These are phyloP conservation scores for Auricularia cornea DNA, from an alignment of 768 basidiomycete genomes.

Conservation along the genomic window DNA sequence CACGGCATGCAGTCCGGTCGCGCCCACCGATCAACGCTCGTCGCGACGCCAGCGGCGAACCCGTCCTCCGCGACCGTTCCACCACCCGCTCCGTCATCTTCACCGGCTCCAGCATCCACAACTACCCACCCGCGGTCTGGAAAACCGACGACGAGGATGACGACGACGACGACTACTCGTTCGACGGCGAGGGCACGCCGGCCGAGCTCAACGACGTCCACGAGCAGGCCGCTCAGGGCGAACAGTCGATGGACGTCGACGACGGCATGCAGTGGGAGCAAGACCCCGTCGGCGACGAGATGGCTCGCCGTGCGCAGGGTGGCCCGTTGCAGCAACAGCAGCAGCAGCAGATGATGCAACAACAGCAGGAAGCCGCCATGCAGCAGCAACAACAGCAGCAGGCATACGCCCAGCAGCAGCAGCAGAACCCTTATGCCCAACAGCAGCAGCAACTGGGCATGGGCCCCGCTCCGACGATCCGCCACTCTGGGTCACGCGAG, in stretches of 20 bases:
- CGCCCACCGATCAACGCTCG: neutral
- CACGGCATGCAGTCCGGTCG: neutral
- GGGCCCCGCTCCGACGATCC: constrained; percentile 28
- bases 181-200: constrained; percentile 34
- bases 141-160: constrained; percentile 54
- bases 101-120: constrained; percentile 56
- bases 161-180: neutral
- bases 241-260: constrained; percentile 27
- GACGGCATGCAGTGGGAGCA: constrained; percentile 91
- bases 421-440: constrained; percentile 1
- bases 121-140: constrained; percentile 80
- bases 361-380: too few relatives aligned
- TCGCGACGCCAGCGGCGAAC: neutral
- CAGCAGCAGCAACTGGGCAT: constrained; percentile 11
- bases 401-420: constrained; percentile 14
- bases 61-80: neutral
- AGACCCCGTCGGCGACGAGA: constrained; percentile 45
- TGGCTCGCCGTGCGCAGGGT: constrained; percentile 16
- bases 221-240: constrained; percentile 19
- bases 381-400: too few relatives aligned
- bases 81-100: constrained; percentile 50
- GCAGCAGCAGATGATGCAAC: constrained; percentile 23
- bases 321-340: constrained; percentile 8
- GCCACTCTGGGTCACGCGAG: constrained; percentile 42
- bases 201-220: constrained; percentile 22